Evolutionary conservation across 169 alveolate species (phyloP).

Genomic region (Neospora caninum): DNA sequence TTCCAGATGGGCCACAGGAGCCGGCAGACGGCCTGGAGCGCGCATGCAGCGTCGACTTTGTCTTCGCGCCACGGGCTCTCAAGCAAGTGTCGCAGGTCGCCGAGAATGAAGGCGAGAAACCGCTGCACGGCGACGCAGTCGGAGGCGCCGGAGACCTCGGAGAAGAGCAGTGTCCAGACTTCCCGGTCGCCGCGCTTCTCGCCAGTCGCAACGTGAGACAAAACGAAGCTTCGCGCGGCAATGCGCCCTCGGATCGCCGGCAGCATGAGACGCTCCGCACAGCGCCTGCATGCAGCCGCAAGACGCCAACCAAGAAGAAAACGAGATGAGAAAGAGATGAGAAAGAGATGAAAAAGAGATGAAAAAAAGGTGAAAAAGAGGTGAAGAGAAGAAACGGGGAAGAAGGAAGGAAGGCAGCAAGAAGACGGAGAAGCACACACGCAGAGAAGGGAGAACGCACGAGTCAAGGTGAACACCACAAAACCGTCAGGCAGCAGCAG

Average conservation of each 20-base stretch:
- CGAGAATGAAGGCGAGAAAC: not conserved
- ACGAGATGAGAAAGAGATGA: not conserved
- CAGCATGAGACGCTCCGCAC: not conserved
- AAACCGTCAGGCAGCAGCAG: no score
- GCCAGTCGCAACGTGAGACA: not conserved
- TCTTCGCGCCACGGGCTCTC: constrained; percentile 12
- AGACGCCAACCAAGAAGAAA: not conserved
- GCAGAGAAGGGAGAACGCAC: no score
- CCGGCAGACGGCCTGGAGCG: constrained; percentile 23
- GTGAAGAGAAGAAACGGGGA: not conserved
- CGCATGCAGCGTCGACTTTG: not conserved
- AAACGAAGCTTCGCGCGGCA: constrained; percentile 13
- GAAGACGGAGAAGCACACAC: no score
- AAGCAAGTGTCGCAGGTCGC: not conserved
- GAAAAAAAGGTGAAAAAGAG: not conserved
- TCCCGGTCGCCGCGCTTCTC: not conserved
- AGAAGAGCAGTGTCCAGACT: not conserved
- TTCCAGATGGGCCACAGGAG: not conserved
- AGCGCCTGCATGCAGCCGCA: not conserved
- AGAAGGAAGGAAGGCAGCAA: no score
- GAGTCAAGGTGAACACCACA: no score
- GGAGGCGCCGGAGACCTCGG: not conserved
- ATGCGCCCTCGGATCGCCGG: constrained; percentile 2
- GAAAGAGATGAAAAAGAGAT: not conserved
- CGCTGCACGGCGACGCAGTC: constrained; percentile 28